These are phyloP conservation scores for Jatropha podagrica DNA, from an alignment of 441 rosid species.

Conservation along the genomic window DNA sequence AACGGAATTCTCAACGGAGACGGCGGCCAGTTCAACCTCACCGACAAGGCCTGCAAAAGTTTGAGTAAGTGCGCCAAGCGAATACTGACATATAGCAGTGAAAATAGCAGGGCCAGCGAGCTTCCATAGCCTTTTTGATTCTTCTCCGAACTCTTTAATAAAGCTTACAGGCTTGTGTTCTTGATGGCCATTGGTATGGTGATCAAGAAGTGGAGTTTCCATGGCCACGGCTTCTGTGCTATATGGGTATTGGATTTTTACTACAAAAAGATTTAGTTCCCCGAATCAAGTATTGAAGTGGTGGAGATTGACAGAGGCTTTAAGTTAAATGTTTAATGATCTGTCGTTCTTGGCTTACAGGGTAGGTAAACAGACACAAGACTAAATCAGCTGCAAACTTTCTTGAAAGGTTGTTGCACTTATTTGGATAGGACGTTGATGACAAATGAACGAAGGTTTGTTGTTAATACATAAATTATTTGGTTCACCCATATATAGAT, in stretches of 20 bases:
- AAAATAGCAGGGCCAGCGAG: slow-evolving; percentile 86
- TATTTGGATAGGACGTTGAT: too few species aligned
- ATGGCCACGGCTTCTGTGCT: slow-evolving; percentile 25
- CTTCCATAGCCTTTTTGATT: slow-evolving; percentile 72
- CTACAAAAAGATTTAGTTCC: neutral
- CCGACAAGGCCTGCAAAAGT: slow-evolving; percentile 70
- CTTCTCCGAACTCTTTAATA: slow-evolving; percentile 49
- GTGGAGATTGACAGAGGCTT: too few species aligned
- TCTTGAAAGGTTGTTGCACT: neutral
- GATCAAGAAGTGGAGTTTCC: slow-evolving; percentile 39
- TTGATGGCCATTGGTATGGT: slow-evolving; percentile 9
- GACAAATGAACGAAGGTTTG: neutral
- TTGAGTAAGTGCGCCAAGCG: slow-evolving; percentile 81
- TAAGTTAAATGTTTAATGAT: neutral
- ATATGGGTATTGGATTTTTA: neutral
- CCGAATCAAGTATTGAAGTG: neutral
- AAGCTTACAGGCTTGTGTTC: slow-evolving; percentile 4
- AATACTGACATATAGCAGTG: slow-evolving; percentile 69
- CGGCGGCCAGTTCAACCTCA: slow-evolving; percentile 83
- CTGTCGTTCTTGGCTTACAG: neutral
- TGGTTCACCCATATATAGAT: neutral
- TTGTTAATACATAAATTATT: neutral
- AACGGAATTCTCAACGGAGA: slow-evolving; percentile 81
- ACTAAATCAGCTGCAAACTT: too few species aligned
- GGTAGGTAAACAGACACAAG: neutral